Base-by-base conservation (phyloP, 2,329 filamentous ascomycete species). In the Raffaelea ambrosiae region DNA sequence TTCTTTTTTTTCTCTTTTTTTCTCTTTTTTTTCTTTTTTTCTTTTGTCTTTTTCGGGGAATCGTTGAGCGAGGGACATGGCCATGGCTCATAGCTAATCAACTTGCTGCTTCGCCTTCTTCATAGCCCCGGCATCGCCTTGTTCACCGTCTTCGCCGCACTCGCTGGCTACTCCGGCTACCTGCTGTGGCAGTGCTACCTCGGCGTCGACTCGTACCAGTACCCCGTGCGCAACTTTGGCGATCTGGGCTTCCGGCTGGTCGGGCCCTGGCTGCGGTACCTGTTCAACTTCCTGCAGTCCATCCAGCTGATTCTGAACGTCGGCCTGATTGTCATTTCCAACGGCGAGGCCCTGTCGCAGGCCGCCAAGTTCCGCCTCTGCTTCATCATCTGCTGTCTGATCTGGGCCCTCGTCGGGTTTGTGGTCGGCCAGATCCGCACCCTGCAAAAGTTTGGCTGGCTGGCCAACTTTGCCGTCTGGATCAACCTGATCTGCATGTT, bases 391-490 rank as follows among this genome's bases (percentile, higher is more conserved):
- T 77, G 74, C 54, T 67, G 70, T 13, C 55, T 77, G 19, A 62
- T 79, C 16, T 76, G 73, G 54, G 67, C 69, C 44, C 55, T 70
- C 11, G 65, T 64, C 7, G 76, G 77, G 16, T 74, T 78, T 49
- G 23, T 77, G 10, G 52, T 79, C 3, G 73, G 73, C 3, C 76
- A 79, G 54, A 72, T 81, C 41, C 67, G 77, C 7, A 79, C 74
- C 0, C 63, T 81, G 31, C 69, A 75, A 55, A 62, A 65, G 10
- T 74, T 76, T 45, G 71, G 73, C 4, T 79, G 72, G 70, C 58
- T 81, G 1, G 74, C 76, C 14, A 79, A 77, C 51, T 54, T 71
- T 16, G 69, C 74, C 2, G 70, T 81, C 10, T 81, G 73, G 71
- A 55, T 79, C 44, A 80, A 78, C 51, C 52, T 80, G 20, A 55